Percentiles rank a stretch among this genome's conserved stretches.
Conservation (phyloP, 2,329 filamentous ascomycete genomes). For the Colletotrichum scovillei region DNA sequence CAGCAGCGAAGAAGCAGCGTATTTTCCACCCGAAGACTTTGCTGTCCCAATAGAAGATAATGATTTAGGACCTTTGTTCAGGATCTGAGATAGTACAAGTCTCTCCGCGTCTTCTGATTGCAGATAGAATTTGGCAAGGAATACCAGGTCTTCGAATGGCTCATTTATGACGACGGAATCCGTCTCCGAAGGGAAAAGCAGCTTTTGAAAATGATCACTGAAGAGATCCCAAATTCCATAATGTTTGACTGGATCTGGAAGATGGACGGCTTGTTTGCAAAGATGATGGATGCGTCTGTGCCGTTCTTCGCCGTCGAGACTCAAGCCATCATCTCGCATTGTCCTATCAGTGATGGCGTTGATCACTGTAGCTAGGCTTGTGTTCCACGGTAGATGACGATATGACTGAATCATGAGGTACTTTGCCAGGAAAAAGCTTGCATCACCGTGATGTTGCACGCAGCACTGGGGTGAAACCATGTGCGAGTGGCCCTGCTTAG, state of each 20-base stretch:
- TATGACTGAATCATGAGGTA: background rate
- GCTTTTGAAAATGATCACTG: background rate
- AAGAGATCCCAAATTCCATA: conserved; percentile 7
- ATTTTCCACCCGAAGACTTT: background rate
- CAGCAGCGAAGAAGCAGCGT: background rate
- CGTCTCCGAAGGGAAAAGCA: background rate
- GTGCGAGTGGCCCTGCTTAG: background rate
- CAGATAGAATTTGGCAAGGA: background rate
- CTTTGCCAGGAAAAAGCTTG: background rate
- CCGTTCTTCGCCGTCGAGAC: background rate
- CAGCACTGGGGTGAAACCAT: background rate
- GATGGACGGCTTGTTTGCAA: background rate
- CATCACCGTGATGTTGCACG: background rate
- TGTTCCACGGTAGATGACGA: background rate
- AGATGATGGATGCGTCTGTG: background rate
- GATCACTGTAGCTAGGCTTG: background rate
- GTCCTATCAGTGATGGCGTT: background rate
- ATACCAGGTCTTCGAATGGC: background rate
- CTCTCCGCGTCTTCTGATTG: background rate
- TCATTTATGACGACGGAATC: background rate
- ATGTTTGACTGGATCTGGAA: background rate
- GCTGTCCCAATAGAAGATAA: background rate
- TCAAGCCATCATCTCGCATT: background rate
- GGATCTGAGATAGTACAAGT: background rate
- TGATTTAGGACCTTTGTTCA: conserved; percentile 1